Conservation (phyloP, 257 asterid species). For the Solanum boliviense region DNA sequence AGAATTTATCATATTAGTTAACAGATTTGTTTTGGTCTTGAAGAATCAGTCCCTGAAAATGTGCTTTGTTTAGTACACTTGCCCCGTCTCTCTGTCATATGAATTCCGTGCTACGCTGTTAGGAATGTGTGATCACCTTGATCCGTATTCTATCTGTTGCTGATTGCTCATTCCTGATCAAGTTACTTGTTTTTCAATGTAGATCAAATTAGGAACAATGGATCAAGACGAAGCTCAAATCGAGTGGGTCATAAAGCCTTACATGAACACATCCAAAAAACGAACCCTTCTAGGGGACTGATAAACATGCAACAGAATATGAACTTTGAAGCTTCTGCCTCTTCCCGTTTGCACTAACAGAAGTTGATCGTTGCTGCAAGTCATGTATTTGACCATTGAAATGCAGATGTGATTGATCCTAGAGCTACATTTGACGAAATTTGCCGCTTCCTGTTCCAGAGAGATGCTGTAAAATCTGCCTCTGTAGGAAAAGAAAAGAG, state of each 20-base stretch:
- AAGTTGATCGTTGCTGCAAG: neutral
- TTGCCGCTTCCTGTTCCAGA: neutral
- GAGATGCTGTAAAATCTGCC: neutral
- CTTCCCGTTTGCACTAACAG: neutral
- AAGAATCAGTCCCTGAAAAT: neutral
- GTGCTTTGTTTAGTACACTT: neutral
- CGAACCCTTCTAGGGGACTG: constrained; percentile 39
- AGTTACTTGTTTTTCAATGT: neutral
- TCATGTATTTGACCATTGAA: neutral
- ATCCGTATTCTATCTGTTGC: neutral
- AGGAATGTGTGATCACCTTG: neutral
- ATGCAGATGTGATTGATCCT: neutral
- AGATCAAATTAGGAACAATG: constrained; percentile 76
- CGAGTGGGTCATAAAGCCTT: constrained; percentile 59
- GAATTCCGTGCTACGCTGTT: neutral
- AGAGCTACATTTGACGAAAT: neutral
- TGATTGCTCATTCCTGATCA: neutral
- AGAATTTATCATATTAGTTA: neutral
- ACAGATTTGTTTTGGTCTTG: neutral
- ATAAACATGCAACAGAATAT: neutral
- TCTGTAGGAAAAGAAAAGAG: neutral
- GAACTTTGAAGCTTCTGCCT: neutral
- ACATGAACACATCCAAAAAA: constrained; percentile 53
- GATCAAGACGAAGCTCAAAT: constrained; percentile 80
- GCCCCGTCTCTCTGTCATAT: neutral